Evolutionary conservation across 305 asterid genomes (phyloP).

Genomic region (Fraxinus albicans): DNA sequence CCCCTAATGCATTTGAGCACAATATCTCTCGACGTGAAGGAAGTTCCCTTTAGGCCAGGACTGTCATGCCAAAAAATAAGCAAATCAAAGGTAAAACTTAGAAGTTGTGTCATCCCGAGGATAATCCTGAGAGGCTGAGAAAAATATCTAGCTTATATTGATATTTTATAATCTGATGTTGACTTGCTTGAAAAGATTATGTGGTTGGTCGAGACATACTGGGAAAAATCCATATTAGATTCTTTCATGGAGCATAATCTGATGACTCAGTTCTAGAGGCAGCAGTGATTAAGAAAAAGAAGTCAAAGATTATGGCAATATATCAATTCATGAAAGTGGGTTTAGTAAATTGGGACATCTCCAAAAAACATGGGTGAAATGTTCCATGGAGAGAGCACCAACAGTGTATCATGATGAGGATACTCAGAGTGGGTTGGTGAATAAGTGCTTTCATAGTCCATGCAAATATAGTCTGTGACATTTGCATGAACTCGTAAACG

Average conservation of each 20-base stretch:
- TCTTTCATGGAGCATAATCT: not conserved
- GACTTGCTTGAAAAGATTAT: not conserved
- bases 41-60: not conserved
- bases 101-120: not conserved
- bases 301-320: not conserved
- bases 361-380: not conserved
- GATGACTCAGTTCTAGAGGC: not conserved
- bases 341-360: not conserved
- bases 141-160: not conserved
- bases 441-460: not conserved
- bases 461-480: not conserved
- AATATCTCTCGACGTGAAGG: not conserved
- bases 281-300: not conserved
- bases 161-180: not conserved
- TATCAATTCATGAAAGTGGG: not conserved
- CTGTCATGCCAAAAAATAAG: not conserved
- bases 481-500: not conserved
- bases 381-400: not conserved
- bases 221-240: not conserved
- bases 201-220: not conserved
- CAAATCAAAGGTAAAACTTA: not conserved
- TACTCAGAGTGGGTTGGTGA: not conserved
- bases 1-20: not conserved
- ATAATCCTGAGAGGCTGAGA: not conserved
- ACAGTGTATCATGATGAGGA: not conserved